Evolutionary conservation across 2,329 filamentous ascomycete genomes (phyloP).

Genomic region (Bimuria novae-zelandiae): DNA sequence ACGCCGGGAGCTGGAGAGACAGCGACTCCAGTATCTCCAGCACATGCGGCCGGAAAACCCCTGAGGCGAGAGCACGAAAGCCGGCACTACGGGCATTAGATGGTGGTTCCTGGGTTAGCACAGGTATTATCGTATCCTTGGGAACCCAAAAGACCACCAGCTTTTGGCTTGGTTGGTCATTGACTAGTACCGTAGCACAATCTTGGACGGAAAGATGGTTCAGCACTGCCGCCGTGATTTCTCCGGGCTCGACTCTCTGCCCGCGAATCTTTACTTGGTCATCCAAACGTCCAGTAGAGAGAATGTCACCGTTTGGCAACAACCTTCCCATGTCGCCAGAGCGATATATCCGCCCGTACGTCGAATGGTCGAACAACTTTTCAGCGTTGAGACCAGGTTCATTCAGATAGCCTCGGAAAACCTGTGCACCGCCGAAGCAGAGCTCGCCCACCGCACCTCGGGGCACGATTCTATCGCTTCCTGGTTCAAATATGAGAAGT

Average conservation of each 20-base stretch:
- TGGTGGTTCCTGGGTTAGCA: not conserved
- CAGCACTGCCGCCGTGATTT: constrained; percentile 70
- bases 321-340: constrained; percentile 83
- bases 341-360: constrained; percentile 75
- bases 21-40: constrained; percentile 60
- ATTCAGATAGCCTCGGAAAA: constrained; percentile 74
- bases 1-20: constrained; percentile 63
- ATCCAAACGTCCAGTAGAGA: constrained; percentile 74
- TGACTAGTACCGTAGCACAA: constrained; percentile 66
- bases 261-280: constrained; percentile 83
- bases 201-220: constrained; percentile 59
- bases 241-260: constrained; percentile 76
- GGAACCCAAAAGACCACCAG: constrained; percentile 74
- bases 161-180: constrained; percentile 51
- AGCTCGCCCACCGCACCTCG: constrained; percentile 78
- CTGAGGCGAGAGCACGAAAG: constrained; percentile 48
- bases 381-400: constrained; percentile 63
- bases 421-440: constrained; percentile 84
- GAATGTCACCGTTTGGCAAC: constrained; percentile 74
- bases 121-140: constrained; percentile 7
- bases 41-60: constrained; percentile 28
- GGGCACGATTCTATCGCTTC: constrained; percentile 57
- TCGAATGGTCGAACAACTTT: constrained; percentile 71
- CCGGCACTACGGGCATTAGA: constrained; percentile 3
- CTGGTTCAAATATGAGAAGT: constrained; percentile 63